Percentiles rank a stretch among this genome's conserved stretches.
These are phyloP conservation scores for Chionographis japonica DNA, from an alignment of 106 monocot species.

Conservation along the genomic window DNA sequence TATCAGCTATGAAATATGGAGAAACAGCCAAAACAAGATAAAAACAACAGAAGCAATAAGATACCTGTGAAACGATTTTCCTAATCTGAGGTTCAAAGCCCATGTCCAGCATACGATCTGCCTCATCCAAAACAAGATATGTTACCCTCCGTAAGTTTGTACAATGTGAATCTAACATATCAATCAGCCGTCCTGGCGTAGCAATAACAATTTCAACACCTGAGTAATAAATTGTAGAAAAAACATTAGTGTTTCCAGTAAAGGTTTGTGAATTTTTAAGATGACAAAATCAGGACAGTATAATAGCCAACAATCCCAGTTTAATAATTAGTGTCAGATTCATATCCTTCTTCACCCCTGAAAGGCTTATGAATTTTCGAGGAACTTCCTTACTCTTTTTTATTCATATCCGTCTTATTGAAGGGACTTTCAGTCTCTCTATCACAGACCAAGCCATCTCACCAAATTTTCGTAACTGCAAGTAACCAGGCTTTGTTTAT, in stretches of 20 bases:
- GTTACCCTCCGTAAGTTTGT: slow-evolving; percentile 95
- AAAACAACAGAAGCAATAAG: too few relatives aligned
- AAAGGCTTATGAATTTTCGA: too few relatives aligned
- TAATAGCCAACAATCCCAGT: too few relatives aligned
- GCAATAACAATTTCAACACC: slow-evolving; percentile 99
- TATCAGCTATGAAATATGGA: too few relatives aligned
- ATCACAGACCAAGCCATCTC: not conserved
- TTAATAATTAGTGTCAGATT: too few relatives aligned
- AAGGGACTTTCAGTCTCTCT: not conserved
- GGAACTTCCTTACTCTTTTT: too few relatives aligned
- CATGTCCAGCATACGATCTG: slow-evolving; percentile 99
- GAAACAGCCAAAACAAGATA: too few relatives aligned
- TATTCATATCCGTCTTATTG: too few relatives aligned
- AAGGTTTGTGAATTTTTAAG: not conserved
- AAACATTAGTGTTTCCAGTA: slow-evolving; percentile 8
- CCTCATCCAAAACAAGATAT: slow-evolving; percentile 98
- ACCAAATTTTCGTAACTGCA: not conserved
- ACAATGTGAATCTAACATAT: slow-evolving; percentile 98
- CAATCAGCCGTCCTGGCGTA: slow-evolving; percentile 94
- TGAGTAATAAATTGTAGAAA: slow-evolving; percentile 20
- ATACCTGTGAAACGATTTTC: slow-evolving; percentile 93
- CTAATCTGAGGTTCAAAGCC: slow-evolving; percentile 99
- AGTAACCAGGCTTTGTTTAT: not conserved
- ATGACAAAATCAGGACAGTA: not conserved
- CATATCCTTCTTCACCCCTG: too few relatives aligned